These are phyloP conservation scores for Hansenula sp. DNA, from an alignment of 1,139 yeast species.

Conservation along the genomic window DNA sequence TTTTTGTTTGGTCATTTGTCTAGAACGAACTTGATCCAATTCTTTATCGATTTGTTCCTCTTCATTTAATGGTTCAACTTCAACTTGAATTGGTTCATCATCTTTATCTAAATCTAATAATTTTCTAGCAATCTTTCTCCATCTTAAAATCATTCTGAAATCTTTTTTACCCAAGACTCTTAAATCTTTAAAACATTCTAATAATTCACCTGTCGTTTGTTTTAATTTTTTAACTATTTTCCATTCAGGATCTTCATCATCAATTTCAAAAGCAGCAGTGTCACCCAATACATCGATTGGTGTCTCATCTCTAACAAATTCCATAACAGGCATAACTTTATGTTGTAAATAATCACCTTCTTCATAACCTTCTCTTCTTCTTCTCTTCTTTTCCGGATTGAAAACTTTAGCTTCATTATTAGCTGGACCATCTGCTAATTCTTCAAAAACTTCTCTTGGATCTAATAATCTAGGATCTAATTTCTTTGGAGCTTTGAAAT, in stretches of 20 bases:
- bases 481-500: conserved; percentile 94
- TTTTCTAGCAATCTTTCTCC: conserved; percentile 87
- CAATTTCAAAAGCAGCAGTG: conserved; percentile 58
- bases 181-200: conserved; percentile 84
- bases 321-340: conserved; percentile 71
- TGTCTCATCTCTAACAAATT: conserved; percentile 75
- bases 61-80: conserved; percentile 72
- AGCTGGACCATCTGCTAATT: conserved; percentile 68
- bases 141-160: conserved; percentile 75
- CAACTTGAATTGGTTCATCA: conserved; percentile 41
- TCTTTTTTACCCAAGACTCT: conserved; percentile 93
- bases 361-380: conserved; percentile 96
- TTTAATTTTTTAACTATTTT: conserved; percentile 66
- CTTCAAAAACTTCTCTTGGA: conserved; percentile 92
- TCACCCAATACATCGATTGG: conserved; percentile 83
- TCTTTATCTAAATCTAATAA: conserved; percentile 66
- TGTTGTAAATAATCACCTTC: conserved; percentile 85
- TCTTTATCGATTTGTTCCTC: conserved; percentile 90
- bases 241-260: conserved; percentile 68
- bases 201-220: conserved; percentile 71
- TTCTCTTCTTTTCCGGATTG: conserved; percentile 86
- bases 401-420: conserved; percentile 90
- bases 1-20: conserved; percentile 63
- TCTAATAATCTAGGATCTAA: conserved; percentile 90
- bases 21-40: conserved; percentile 66